Evolutionary conservation across 163 green algal species (phyloP).

Genomic region (Coccomyxa subellipsoidea): DNA sequence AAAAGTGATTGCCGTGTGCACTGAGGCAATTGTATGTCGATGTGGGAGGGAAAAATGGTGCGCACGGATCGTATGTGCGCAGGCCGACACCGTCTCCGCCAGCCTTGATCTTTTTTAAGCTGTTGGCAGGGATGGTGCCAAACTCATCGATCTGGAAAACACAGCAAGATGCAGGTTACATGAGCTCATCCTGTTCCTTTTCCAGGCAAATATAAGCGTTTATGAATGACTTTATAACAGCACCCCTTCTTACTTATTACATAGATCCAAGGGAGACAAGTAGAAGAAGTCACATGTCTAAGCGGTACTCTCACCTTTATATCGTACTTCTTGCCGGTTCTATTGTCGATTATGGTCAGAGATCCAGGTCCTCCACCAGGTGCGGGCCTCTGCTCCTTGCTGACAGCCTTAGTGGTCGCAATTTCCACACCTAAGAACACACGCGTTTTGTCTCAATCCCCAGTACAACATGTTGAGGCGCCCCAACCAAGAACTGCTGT

Average conservation of each 20-base stretch:
- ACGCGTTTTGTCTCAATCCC: no score
- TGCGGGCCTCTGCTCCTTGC: constrained; percentile 32
- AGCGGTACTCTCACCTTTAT: constrained; percentile 33
- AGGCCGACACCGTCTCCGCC: constrained; percentile 89
- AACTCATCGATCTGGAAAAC: constrained; percentile 66
- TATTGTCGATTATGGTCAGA: constrained; percentile 81
- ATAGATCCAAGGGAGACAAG: no score
- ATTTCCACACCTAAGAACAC: background rate
- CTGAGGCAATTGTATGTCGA: no score
- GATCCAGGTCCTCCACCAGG: constrained; percentile 78
- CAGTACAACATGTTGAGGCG: background rate
- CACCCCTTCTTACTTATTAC: no score
- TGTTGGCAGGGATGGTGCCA: constrained; percentile 80
- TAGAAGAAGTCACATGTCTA: no score
- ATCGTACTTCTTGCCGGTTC: constrained; percentile 92
- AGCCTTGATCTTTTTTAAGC: constrained; percentile 90
- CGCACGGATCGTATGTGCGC: constrained; percentile 67
- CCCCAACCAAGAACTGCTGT: background rate
- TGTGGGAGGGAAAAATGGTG: background rate
- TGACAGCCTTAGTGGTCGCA: background rate
- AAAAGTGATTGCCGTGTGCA: no score
- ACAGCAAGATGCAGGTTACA: no score
- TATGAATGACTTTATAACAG: no score
- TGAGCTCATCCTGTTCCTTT: no score
- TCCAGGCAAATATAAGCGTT: no score